phyloP scores from a whole-genome alignment of 768 basidiomycete species.

The Suillus sp. region DNA sequence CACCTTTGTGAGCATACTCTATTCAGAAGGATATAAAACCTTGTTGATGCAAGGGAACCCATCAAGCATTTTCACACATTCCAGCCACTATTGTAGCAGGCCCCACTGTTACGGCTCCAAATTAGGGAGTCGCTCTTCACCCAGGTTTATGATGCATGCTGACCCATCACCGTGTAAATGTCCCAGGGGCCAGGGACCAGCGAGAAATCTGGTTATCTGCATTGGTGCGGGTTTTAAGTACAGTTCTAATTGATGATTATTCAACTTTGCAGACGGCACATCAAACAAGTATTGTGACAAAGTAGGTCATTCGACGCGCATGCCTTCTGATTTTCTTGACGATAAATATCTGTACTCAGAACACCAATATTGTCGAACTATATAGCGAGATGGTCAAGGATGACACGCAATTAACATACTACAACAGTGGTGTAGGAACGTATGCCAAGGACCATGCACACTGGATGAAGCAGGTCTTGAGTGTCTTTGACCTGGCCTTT shows the following conservation, averaged over 20 bases:
- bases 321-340: not conserved
- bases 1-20: not conserved
- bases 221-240: not conserved
- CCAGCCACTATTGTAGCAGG: not conserved
- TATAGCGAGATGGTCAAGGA: slow-evolving; percentile 39
- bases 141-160: not conserved
- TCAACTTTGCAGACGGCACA: slow-evolving; percentile 28
- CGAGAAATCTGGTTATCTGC: slow-evolving; percentile 34
- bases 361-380: slow-evolving; percentile 45
- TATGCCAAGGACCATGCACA: slow-evolving; percentile 27
- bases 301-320: slow-evolving; percentile 6
- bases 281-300: slow-evolving; percentile 39
- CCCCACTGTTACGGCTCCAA: not conserved
- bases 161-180: not conserved
- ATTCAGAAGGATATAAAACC: not conserved
- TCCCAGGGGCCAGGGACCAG: not conserved
- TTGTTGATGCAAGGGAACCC: not conserved
- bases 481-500: slow-evolving; percentile 37
- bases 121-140: not conserved
- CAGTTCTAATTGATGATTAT: not conserved
- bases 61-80: not conserved
- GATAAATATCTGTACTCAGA: slow-evolving; percentile 27
- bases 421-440: slow-evolving; percentile 44
- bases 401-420: slow-evolving; percentile 40
- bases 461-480: slow-evolving; percentile 23